Evolutionary conservation across 2,329 filamentous ascomycete genomes (phyloP).

Genomic region (Exophiala spinifera): DNA sequence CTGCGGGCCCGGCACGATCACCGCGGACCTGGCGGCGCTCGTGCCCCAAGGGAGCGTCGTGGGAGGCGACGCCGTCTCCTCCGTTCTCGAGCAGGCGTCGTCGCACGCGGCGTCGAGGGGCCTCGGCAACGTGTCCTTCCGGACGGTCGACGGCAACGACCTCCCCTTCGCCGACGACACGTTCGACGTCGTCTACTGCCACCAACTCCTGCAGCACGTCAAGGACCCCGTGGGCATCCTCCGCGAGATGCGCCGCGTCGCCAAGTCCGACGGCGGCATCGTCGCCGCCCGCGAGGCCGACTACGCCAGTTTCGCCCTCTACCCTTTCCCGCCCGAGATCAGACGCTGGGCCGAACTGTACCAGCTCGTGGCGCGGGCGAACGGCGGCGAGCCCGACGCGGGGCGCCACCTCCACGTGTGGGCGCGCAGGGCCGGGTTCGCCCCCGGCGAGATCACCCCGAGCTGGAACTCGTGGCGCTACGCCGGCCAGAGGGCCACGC

Average conservation of each 20-base stretch:
- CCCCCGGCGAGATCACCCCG: slow-evolving; percentile 22
- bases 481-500: slow-evolving; percentile 16
- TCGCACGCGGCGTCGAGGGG: slow-evolving; percentile 32
- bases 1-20: slow-evolving; percentile 46
- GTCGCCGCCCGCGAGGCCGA: slow-evolving; percentile 47
- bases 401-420: slow-evolving; percentile 30
- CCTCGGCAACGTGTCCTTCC: slow-evolving; percentile 37
- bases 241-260: slow-evolving; percentile 54
- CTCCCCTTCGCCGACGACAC: slow-evolving; percentile 45
- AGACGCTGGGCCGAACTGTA: slow-evolving; percentile 31
- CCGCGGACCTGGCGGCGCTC: slow-evolving; percentile 38
- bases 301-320: slow-evolving; percentile 32
- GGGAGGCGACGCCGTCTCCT: slow-evolving; percentile 35
- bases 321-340: slow-evolving; percentile 31
- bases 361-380: slow-evolving; percentile 30
- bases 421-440: slow-evolving; percentile 31
- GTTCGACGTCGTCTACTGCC: slow-evolving; percentile 60
- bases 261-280: slow-evolving; percentile 50
- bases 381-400: slow-evolving; percentile 35
- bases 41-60: slow-evolving; percentile 40
- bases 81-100: slow-evolving; percentile 35
- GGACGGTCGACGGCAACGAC: slow-evolving; percentile 40
- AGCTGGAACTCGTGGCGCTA: slow-evolving; percentile 27
- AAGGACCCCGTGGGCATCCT: slow-evolving; percentile 50
- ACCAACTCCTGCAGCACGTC: slow-evolving; percentile 59